phyloP scores from a whole-genome alignment of 1,139 yeast species.

The Wickerhamomyces sp. region DNA sequence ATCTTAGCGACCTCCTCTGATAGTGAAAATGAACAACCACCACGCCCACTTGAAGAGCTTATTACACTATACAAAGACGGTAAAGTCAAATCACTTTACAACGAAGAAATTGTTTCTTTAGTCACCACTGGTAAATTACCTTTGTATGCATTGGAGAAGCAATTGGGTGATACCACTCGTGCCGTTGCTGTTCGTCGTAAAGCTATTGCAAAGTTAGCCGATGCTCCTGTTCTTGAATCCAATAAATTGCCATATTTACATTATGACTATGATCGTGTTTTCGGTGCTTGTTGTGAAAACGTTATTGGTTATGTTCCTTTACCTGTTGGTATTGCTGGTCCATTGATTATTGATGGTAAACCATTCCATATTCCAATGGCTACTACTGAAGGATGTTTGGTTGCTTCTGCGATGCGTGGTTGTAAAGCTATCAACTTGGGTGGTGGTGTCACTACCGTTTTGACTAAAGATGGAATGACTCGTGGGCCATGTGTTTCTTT shows the following conservation, averaged over 20 bases:
- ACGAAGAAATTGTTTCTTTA: conserved; percentile 71
- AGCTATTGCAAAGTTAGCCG: conserved; percentile 78
- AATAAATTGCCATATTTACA: conserved; percentile 70
- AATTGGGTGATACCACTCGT: conserved; percentile 78
- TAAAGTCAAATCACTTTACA: conserved; percentile 54
- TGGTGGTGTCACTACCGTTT: conserved; percentile 90
- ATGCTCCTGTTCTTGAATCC: conserved; percentile 74
- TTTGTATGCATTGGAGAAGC: conserved; percentile 89
- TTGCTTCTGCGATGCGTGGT: conserved; percentile 98
- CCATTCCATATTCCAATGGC: conserved; percentile 97
- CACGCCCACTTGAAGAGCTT: conserved; percentile 58
- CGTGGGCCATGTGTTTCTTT: conserved; percentile 97
- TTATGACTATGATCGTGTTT: conserved; percentile 92
- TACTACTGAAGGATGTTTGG: conserved; percentile 97
- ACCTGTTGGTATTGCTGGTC: conserved; percentile 98
- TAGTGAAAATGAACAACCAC: conserved; percentile 17
- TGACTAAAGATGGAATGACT: conserved; percentile 97
- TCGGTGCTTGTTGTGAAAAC: conserved; percentile 98
- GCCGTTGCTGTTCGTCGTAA: conserved; percentile 93
- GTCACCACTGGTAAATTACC: conserved; percentile 80
- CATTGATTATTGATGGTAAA: conserved; percentile 81
- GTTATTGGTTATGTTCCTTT: conserved; percentile 95
- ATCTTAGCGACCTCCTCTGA: conserved; percentile 19
- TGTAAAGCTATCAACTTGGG: conserved; percentile 98
- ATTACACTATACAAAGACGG: conserved; percentile 66